phyloP scores from a whole-genome alignment of 169 alveolate species.

The Cryptosporidium andersoni region DNA sequence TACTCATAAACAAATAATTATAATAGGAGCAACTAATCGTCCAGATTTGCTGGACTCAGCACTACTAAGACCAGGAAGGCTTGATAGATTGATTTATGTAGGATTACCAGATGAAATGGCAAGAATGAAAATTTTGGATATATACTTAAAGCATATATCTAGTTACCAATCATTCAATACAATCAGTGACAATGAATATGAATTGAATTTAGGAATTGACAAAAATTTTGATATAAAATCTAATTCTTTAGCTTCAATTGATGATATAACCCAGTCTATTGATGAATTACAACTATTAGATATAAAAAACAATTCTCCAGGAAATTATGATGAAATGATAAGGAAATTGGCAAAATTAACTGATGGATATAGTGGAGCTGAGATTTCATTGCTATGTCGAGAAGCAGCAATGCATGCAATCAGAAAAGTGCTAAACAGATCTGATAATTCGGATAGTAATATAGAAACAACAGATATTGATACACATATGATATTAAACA shows the following conservation, averaged over 20 bases:
- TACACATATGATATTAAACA: constrained; percentile 13
- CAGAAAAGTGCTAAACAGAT: constrained; percentile 42
- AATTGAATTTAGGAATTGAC: not conserved
- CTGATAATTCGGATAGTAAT: not conserved
- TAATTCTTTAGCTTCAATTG: constrained; percentile 79
- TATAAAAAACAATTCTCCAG: not conserved
- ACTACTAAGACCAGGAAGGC: constrained; percentile 98
- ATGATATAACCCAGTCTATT: constrained; percentile 82
- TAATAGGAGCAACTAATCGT: constrained; percentile 98
- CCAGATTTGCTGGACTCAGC: constrained; percentile 98
- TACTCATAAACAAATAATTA: constrained; percentile 87
- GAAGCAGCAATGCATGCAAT: constrained; percentile 88
- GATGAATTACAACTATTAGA: constrained; percentile 84
- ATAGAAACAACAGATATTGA: not conserved
- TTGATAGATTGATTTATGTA: constrained; percentile 96
- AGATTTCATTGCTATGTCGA: constrained; percentile 87
- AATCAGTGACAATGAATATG: constrained; percentile 14
- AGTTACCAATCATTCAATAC: not conserved
- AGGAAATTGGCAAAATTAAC: constrained; percentile 90
- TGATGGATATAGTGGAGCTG: constrained; percentile 96
- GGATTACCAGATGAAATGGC: constrained; percentile 96
- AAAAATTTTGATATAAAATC: constrained; percentile 17
- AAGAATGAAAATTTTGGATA: constrained; percentile 88
- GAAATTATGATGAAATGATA: constrained; percentile 81
- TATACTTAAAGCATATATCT: not conserved